phyloP scores from a whole-genome alignment of 257 asterid genomes.

The Solanum lignicaule region DNA sequence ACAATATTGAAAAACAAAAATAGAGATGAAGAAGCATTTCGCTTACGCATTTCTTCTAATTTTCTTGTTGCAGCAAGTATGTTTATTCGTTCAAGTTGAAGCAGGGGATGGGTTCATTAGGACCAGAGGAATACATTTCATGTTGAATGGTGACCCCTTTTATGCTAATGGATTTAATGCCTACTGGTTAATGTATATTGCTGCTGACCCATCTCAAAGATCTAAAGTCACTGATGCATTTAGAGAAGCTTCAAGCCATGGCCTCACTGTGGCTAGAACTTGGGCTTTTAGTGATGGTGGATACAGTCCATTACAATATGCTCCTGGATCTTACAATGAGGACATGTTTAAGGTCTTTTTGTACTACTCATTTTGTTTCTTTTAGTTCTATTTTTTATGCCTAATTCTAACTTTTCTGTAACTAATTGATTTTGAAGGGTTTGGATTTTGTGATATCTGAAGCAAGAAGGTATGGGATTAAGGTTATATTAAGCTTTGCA shows the following conservation, averaged over 20 bases:
- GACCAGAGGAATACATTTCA: conserved; percentile 59
- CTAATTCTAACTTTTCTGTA: neutral
- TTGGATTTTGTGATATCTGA: conserved; percentile 87
- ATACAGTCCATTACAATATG: conserved; percentile 48
- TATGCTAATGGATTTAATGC: conserved; percentile 94
- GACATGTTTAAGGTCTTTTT: conserved; percentile 49
- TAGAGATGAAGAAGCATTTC: conserved; percentile 30
- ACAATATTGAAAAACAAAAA: neutral
- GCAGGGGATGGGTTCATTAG: conserved; percentile 45
- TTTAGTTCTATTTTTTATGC: neutral
- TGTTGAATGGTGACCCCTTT: conserved; percentile 53
- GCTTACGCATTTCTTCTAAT: conserved; percentile 14
- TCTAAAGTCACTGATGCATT: conserved; percentile 62
- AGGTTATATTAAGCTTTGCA: conserved; percentile 58
- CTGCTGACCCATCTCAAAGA: conserved; percentile 69
- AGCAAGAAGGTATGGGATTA: conserved; percentile 68
- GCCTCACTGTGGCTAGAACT: conserved; percentile 79
- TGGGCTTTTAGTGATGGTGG: conserved; percentile 98
- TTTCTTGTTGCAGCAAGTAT: conserved; percentile 33
- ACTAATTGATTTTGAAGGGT: conserved; percentile 33
- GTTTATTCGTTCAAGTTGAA: conserved; percentile 15
- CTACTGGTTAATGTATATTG: conserved; percentile 82
- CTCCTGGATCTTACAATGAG: conserved; percentile 72
- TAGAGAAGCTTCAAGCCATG: conserved; percentile 59
- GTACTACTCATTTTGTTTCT: neutral